Base-by-base conservation (phyloP, 371 early-diverging fungal species). In the Actinomortierella wolfii region DNA sequence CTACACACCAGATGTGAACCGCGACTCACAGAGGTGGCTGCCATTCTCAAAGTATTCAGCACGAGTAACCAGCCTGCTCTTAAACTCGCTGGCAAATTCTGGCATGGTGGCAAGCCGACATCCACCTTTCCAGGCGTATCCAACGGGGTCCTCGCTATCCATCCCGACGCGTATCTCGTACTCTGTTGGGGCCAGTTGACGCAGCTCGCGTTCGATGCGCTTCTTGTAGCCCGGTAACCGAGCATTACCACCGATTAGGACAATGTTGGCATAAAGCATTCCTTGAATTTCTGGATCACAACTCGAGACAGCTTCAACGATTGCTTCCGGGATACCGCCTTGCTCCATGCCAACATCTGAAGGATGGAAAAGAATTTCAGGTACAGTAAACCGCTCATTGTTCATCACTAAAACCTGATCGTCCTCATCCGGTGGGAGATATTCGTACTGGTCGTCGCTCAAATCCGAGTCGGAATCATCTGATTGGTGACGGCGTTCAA, bases 311-410 rank as follows among this genome's bases (percentile, higher is more conserved):
- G 91, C 81, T 51, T 90, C 86, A 4, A 79, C 75, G 25, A 94
- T 89, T 1, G 91, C 86, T 66, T 91, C 90, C 2, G 92, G 84
- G 26, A 94, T 81, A 6, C 95, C 95, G 2, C 88, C 92, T 66
- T 94, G 94, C 24, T 89, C 81, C 61, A 94, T 82, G 7, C 93
- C 92, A 55, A 94, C 89, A 68, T 94, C 93, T 0, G 88, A 83
- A 0, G 95, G 95, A 64, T 90, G 78, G 68, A 94, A 92, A 23
- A 94, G 78, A 20, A 92, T 81, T 64, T 94, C 95, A 0, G 95
- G 93, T 11, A 94, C 83, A 54, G 90, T 89, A 57, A 94, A 92
- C 25, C 95, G 83, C 68, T 94, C 95, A 59, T 91, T 91, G 58
- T 90, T 87, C 88, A 94, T 87, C 4, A 79, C 71, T 55, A 94